phyloP scores from a whole-genome alignment of 805 yeast genomes.

The Tetrapisispora taiwanensis region DNA sequence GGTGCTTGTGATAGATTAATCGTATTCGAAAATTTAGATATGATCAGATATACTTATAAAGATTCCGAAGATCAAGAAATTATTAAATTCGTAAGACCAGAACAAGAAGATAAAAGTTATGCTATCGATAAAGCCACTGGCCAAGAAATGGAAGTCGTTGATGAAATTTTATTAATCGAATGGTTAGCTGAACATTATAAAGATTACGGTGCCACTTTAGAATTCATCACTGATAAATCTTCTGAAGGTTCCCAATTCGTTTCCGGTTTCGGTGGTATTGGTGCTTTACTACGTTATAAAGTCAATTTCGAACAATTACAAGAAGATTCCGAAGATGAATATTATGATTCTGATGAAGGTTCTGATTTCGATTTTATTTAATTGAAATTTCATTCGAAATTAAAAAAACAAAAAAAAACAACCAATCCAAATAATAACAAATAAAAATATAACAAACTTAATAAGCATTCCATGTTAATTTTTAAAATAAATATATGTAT shows the following conservation, averaged over 20 bases:
- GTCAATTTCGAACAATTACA: conserved; percentile 93
- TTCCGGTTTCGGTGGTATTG: conserved; percentile 97
- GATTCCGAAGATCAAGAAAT: conserved; percentile 73
- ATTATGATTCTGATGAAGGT: conserved; percentile 50
- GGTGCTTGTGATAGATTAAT: conserved; percentile 93
- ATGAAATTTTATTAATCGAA: conserved; percentile 80
- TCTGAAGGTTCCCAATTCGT: conserved; percentile 98
- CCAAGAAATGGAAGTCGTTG: conserved; percentile 78
- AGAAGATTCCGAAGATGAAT: conserved; percentile 82
- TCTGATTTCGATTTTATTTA: conserved; percentile 32
- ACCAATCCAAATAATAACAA: background rate
- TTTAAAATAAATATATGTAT: background rate
- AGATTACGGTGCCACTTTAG: conserved; percentile 88
- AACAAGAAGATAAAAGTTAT: conserved; percentile 62
- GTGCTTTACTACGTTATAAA: conserved; percentile 91
- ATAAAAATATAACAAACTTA: background rate
- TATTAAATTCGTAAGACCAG: conserved; percentile 63
- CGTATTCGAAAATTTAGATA: conserved; percentile 86
- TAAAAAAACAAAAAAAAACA: background rate
- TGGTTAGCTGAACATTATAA: conserved; percentile 98
- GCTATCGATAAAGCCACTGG: conserved; percentile 79
- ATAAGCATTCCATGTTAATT: background rate
- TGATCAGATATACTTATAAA: conserved; percentile 72
- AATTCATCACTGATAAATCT: conserved; percentile 92
- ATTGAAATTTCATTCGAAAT: conserved; percentile 2